Evolutionary conservation across 345 rosid species (phyloP).

Genomic region (Salix purpurea): DNA sequence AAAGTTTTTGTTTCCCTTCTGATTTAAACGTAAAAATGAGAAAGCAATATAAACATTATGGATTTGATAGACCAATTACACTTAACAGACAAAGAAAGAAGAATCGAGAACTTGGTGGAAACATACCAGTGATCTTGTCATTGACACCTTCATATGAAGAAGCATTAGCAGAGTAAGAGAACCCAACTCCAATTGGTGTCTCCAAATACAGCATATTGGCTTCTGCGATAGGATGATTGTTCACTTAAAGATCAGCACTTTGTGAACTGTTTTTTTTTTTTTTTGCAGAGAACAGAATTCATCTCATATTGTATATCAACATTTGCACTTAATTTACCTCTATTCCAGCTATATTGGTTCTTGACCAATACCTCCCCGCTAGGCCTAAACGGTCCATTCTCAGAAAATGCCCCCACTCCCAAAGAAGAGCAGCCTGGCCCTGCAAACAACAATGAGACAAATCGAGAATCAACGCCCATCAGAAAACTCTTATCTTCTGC

Average conservation of each 20-base stretch:
- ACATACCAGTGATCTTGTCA: conserved; percentile 77
- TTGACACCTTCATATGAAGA: conserved; percentile 60
- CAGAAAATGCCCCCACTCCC: conserved; percentile 96
- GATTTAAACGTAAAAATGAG: neutral
- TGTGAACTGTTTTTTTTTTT: neutral
- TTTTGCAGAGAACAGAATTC: neutral
- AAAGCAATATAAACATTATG: neutral
- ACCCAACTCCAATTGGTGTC: conserved; percentile 94
- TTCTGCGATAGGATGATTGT: conserved; percentile 41
- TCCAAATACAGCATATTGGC: conserved; percentile 93
- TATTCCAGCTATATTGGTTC: conserved; percentile 90
- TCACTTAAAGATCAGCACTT: conserved; percentile 15
- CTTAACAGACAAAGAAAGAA: neutral
- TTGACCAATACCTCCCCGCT: conserved; percentile 63
- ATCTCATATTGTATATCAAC: neutral
- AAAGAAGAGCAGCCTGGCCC: conserved; percentile 98
- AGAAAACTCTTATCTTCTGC: neutral
- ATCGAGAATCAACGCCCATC: neutral
- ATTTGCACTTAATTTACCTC: conserved; percentile 35
- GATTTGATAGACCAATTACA: neutral
- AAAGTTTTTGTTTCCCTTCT: neutral
- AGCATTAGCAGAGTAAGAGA: conserved; percentile 72
- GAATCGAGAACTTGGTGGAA: conserved; percentile 2
- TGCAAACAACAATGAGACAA: conserved; percentile 16
- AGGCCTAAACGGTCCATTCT: conserved; percentile 96